A percentile compares a stretch with the other conserved stretches of the same genome.
phyloP scores from a whole-genome alignment of 345 rosid species.

The Gossypium raimondii region DNA sequence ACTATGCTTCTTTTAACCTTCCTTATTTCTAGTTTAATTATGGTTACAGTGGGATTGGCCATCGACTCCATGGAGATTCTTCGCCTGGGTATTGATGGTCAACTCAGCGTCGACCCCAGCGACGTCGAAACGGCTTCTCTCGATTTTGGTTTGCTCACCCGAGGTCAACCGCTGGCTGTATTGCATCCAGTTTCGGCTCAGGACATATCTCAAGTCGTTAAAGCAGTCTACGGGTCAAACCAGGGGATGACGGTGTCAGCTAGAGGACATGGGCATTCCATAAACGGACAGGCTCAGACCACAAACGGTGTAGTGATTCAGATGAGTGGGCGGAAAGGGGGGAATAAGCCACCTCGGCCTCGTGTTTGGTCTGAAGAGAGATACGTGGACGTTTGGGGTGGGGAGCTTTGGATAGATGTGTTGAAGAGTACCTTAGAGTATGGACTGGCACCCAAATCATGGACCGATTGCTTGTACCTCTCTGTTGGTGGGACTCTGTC shows the following conservation, averaged over 20 bases:
- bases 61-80: slow-evolving; percentile 46
- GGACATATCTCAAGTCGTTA: slow-evolving; percentile 57
- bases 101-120: slow-evolving; percentile 46
- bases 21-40: slow-evolving; percentile 45
- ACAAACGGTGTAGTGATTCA: slow-evolving; percentile 63
- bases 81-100: slow-evolving; percentile 37
- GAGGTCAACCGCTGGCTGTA: slow-evolving; percentile 58
- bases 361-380: slow-evolving; percentile 42
- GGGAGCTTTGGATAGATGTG: slow-evolving; percentile 95
- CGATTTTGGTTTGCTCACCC: slow-evolving; percentile 62
- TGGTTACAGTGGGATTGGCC: slow-evolving; percentile 63
- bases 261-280: slow-evolving; percentile 93
- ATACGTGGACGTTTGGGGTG: slow-evolving; percentile 94
- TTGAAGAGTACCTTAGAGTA: slow-evolving; percentile 53
- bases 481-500: slow-evolving; percentile 96
- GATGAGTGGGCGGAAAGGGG: slow-evolving; percentile 42
- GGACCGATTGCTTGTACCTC: slow-evolving; percentile 95
- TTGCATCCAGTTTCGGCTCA: slow-evolving; percentile 61
- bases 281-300: slow-evolving; percentile 76
- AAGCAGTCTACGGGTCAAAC: slow-evolving; percentile 39
- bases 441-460: slow-evolving; percentile 88
- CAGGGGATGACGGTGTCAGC: slow-evolving; percentile 71
- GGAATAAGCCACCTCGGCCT: slow-evolving; percentile 23
- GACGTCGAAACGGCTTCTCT: slow-evolving; percentile 53
- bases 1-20: slow-evolving; percentile 39